A percentile compares a stretch with the other conserved stretches of the same genome.
Conservation (phyloP, 2,329 filamentous ascomycete genomes). For the Fusarium fujikuroi region DNA sequence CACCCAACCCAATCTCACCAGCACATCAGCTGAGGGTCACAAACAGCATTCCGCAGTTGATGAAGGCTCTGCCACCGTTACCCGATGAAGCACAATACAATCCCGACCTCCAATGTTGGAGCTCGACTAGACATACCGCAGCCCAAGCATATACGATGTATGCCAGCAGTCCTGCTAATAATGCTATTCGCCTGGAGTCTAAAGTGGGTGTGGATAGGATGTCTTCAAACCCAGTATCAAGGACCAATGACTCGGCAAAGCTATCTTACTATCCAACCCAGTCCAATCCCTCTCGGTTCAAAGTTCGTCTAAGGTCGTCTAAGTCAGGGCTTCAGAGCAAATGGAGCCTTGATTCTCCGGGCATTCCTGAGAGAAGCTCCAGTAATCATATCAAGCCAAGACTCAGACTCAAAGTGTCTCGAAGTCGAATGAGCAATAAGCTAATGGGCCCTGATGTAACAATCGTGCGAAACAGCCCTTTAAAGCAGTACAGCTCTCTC, state of each 20-base stretch:
- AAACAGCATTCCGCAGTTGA: conserved; percentile 62
- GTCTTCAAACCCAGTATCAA: neutral
- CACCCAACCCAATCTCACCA: conserved; percentile 62
- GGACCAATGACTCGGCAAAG: neutral
- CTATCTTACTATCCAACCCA: neutral
- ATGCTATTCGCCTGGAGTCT: neutral
- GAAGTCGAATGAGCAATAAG: conserved; percentile 42
- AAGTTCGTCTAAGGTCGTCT: conserved; percentile 43
- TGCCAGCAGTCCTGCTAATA: conserved; percentile 20
- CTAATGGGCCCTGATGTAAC: conserved; percentile 20
- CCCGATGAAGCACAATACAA: conserved; percentile 46
- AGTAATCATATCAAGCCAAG: conserved; percentile 29
- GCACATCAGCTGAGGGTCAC: conserved; percentile 57
- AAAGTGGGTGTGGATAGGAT: neutral
- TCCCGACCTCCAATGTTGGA: neutral
- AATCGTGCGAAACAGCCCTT: conserved; percentile 35
- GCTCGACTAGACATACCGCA: conserved; percentile 5
- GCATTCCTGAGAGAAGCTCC: conserved; percentile 7
- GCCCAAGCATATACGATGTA: conserved; percentile 18
- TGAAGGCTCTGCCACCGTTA: conserved; percentile 63
- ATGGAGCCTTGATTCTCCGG: neutral
- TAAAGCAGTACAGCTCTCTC: conserved; percentile 49
- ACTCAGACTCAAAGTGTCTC: conserved; percentile 50
- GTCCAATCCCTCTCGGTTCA: conserved; percentile 42
- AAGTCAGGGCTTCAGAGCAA: conserved; percentile 22